Evolutionary conservation across 805 yeast species (phyloP).

Genomic region (Sungouiozyma intestinalis): DNA sequence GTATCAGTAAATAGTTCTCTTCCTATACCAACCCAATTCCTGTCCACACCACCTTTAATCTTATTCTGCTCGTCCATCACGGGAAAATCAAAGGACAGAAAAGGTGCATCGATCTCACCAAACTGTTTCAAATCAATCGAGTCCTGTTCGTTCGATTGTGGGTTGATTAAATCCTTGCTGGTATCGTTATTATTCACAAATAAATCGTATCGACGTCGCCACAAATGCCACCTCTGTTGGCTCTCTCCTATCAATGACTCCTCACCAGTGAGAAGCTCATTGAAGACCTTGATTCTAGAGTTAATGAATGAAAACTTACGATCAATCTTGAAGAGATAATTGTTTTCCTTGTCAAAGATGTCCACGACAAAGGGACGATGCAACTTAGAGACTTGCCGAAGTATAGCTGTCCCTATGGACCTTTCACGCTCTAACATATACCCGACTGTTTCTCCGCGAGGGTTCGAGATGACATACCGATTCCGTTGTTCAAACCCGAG

Average conservation of each 20-base stretch:
- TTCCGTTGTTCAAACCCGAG: slow-evolving; percentile 91
- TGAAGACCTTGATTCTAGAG: slow-evolving; percentile 55
- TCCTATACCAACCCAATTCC: slow-evolving; percentile 93
- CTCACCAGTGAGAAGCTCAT: slow-evolving; percentile 20
- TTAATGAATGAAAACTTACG: slow-evolving; percentile 85
- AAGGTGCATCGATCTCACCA: slow-evolving; percentile 81
- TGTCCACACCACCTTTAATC: slow-evolving; percentile 66
- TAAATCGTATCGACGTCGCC: slow-evolving; percentile 83
- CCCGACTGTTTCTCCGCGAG: slow-evolving; percentile 66
- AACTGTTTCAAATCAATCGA: slow-evolving; percentile 53
- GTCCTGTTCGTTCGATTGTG: slow-evolving; percentile 25
- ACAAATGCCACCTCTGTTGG: slow-evolving; percentile 87
- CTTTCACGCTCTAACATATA: slow-evolving; percentile 73
- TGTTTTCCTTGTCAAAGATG: slow-evolving; percentile 54
- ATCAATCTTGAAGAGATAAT: slow-evolving; percentile 50
- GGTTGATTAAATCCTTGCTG: slow-evolving; percentile 24
- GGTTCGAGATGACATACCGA: slow-evolving; percentile 60
- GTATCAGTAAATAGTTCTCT: slow-evolving; percentile 91
- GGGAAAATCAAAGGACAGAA: slow-evolving; percentile 79
- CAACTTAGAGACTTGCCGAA: slow-evolving; percentile 71
- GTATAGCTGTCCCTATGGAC: slow-evolving; percentile 55
- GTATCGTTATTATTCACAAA: slow-evolving; percentile 27
- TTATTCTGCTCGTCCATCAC: slow-evolving; percentile 47
- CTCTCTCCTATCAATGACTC: slow-evolving; percentile 62
- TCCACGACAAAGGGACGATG: slow-evolving; percentile 82